Evolutionary conservation across 371 early-diverging fungal genomes (phyloP).

Genomic region (Umbelopsis sp.): DNA sequence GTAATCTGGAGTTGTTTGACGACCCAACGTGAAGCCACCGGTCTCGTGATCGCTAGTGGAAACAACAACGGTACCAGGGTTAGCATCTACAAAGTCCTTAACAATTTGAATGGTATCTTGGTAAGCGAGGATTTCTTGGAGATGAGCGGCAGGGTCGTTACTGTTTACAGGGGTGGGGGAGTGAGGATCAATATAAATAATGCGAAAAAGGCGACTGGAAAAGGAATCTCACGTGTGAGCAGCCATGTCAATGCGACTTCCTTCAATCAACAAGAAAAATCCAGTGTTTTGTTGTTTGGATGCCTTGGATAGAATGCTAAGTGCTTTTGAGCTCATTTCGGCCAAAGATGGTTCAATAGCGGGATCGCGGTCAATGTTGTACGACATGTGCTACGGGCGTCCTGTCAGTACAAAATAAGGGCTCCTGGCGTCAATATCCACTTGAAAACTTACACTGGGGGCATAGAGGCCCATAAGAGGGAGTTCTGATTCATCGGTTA

Average conservation of each 20-base stretch:
- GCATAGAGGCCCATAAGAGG: slow-evolving; percentile 16
- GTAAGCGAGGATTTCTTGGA: slow-evolving; percentile 76
- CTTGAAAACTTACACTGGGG: slow-evolving; percentile 5
- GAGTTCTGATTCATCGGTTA: slow-evolving; percentile 23
- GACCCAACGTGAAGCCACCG: slow-evolving; percentile 58
- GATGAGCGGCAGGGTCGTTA: slow-evolving; percentile 81
- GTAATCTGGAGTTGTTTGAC: slow-evolving; percentile 55
- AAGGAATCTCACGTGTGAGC: slow-evolving; percentile 52
- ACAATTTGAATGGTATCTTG: slow-evolving; percentile 64
- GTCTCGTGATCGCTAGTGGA: slow-evolving; percentile 70
- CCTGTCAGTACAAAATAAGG: too few species aligned
- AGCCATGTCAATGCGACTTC: slow-evolving; percentile 80
- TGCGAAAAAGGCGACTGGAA: too few species aligned
- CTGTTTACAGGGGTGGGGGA: slow-evolving; percentile 23
- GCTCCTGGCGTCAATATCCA: too few species aligned
- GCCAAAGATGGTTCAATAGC: slow-evolving; percentile 64
- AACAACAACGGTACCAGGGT: slow-evolving; percentile 74
- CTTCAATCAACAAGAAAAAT: slow-evolving; percentile 89
- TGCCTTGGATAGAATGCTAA: slow-evolving; percentile 52
- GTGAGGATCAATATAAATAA: background rate
- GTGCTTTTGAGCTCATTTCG: slow-evolving; percentile 75
- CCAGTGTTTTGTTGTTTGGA: slow-evolving; percentile 47
- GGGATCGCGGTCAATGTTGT: slow-evolving; percentile 82
- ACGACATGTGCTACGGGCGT: slow-evolving; percentile 76
- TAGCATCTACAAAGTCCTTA: slow-evolving; percentile 60